Conservation (phyloP, 495 filamentous ascomycete genomes). For the Penicillium bialowiezense region DNA sequence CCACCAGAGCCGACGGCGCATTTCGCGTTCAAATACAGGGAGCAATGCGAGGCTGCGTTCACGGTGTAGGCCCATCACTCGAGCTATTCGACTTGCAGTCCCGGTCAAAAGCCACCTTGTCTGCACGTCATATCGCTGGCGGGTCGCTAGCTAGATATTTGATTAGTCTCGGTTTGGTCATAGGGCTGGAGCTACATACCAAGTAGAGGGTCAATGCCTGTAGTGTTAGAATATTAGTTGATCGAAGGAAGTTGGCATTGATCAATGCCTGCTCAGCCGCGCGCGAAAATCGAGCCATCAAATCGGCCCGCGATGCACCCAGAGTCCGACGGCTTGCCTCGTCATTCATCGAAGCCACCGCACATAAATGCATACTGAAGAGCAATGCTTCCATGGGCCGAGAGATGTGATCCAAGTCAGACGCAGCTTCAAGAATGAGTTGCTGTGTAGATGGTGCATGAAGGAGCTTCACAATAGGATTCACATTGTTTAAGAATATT, state of each 20-base stretch:
- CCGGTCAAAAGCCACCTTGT: slow-evolving; percentile 11
- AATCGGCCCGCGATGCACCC: background rate
- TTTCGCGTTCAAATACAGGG: slow-evolving; percentile 50
- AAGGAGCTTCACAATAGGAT: slow-evolving; percentile 53
- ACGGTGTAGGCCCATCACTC: slow-evolving; percentile 51
- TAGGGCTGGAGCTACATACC: slow-evolving; percentile 31
- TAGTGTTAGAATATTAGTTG: slow-evolving; percentile 52
- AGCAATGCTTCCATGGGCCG: slow-evolving; percentile 40
- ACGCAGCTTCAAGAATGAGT: slow-evolving; percentile 38
- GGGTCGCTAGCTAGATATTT: background rate
- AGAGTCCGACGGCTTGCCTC: background rate
- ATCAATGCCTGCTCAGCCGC: slow-evolving; percentile 46
- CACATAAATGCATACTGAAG: slow-evolving; percentile 43
- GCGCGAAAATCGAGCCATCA: background rate
- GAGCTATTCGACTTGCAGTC: slow-evolving; percentile 52
- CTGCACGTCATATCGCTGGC: background rate
- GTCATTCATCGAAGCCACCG: background rate
- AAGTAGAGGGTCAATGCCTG: slow-evolving; percentile 60
- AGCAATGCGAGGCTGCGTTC: slow-evolving; percentile 34
- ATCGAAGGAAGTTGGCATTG: slow-evolving; percentile 43
- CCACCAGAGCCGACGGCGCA: slow-evolving; percentile 62
- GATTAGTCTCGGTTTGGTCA: background rate
- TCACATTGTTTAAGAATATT: slow-evolving; percentile 48
- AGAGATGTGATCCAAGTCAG: slow-evolving; percentile 16
- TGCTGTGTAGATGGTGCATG: slow-evolving; percentile 50